Evolutionary conservation across 2,329 filamentous ascomycete species (phyloP).

Genomic region (Microsporum ferrugineum): DNA sequence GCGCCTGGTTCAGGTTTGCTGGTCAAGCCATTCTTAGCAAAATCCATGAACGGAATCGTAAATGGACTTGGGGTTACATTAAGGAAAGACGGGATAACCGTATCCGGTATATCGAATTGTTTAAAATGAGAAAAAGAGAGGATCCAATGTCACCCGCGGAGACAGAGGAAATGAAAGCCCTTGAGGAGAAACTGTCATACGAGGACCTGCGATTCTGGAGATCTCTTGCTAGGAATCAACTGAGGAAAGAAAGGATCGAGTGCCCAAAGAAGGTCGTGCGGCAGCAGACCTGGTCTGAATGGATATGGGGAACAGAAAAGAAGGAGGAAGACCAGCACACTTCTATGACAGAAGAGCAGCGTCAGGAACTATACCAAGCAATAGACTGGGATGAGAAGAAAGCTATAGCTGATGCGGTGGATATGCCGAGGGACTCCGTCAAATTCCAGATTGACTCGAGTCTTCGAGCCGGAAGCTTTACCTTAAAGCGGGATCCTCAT

Average conservation of each 20-base stretch:
- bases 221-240: conserved; percentile 81
- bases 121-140: conserved; percentile 84
- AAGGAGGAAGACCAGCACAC: conserved; percentile 61
- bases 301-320: conserved; percentile 73
- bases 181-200: conserved; percentile 83
- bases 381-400: conserved; percentile 99
- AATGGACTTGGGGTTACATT: conserved; percentile 96
- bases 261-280: conserved; percentile 53
- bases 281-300: conserved; percentile 79
- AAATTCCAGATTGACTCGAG: conserved; percentile 88
- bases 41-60: conserved; percentile 84
- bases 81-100: conserved; percentile 85
- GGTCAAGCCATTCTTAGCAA: conserved; percentile 80
- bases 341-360: conserved; percentile 87
- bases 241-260: conserved; percentile 88
- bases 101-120: conserved; percentile 77
- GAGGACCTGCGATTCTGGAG: conserved; percentile 97
- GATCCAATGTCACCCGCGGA: conserved; percentile 58
- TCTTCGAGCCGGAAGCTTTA: conserved; percentile 93
- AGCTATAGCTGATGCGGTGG: conserved; percentile 73
- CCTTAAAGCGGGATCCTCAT: conserved; percentile 73
- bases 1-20: conserved; percentile 86
- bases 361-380: conserved; percentile 89
- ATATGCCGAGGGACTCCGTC: conserved; percentile 78
- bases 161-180: conserved; percentile 55